Conservation (phyloP, 768 basidiomycete genomes). For the Lentinula lateritia region DNA sequence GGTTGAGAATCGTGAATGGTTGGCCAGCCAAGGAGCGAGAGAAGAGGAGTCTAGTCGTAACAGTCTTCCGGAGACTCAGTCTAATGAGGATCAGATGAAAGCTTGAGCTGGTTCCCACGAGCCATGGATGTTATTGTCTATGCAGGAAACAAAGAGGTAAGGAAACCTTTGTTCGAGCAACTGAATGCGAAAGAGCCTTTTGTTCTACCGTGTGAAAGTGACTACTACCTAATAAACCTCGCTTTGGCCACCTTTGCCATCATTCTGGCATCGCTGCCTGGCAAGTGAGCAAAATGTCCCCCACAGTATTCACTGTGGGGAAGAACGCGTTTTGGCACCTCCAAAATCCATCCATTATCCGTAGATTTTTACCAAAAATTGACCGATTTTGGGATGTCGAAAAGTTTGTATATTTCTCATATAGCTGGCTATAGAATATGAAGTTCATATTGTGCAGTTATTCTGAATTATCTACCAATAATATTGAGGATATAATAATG, state of each 20-base stretch:
- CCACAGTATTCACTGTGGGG: no score
- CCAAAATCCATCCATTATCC: no score
- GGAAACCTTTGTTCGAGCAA: background rate
- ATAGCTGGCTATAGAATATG: no score
- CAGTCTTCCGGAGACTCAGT: background rate
- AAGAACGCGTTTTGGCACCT: no score
- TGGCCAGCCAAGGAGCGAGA: conserved; percentile 2
- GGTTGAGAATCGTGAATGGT: background rate
- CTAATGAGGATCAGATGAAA: background rate
- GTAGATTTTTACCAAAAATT: no score
- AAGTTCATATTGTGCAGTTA: no score
- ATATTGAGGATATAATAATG: no score
- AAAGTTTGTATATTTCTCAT: no score
- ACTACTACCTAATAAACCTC: background rate
- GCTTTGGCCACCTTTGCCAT: background rate
- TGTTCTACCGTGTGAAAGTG: background rate
- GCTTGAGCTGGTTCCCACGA: background rate
- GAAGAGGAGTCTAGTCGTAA: background rate
- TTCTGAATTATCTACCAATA: no score
- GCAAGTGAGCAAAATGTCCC: background rate
- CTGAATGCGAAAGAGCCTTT: background rate
- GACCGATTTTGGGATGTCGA: no score
- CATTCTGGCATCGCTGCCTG: background rate
- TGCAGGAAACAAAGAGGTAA: background rate
- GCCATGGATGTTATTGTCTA: background rate